These are phyloP conservation scores for Porphyrellus cyaneotinctus DNA, from an alignment of 768 basidiomycete genomes.

Conservation along the genomic window DNA sequence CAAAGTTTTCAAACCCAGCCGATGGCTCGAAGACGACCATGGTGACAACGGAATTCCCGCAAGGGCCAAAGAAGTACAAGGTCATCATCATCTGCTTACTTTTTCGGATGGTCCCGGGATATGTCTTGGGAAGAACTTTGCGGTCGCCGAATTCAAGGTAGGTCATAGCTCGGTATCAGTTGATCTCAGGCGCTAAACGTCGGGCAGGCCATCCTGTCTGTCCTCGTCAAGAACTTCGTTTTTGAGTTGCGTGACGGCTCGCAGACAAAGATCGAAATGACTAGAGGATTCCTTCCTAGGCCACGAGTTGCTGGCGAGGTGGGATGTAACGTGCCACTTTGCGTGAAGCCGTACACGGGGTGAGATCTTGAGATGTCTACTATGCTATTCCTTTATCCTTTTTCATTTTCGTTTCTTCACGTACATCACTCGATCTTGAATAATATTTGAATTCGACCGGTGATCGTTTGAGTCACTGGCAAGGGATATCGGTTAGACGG, in stretches of 20 bases:
- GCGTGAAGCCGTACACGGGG: conserved; percentile 14
- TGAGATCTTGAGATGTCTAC: not conserved
- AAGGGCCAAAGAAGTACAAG: conserved; percentile 41
- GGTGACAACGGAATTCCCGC: conserved; percentile 23
- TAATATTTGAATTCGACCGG: too few species aligned
- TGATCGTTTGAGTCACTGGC: too few species aligned
- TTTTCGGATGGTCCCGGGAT: conserved; percentile 49
- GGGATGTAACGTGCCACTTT: conserved; percentile 28
- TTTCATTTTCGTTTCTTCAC: too few species aligned
- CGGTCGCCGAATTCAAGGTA: conserved; percentile 37
- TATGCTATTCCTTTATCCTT: too few species aligned
- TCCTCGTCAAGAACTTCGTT: conserved; percentile 41
- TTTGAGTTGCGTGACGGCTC: conserved; percentile 37
- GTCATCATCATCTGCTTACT: conserved; percentile 47
- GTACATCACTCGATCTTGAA: too few species aligned
- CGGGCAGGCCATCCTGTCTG: conserved; percentile 38
- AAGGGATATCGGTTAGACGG: too few species aligned
- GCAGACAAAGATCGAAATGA: conserved; percentile 15
- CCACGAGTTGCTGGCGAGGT: conserved; percentile 16
- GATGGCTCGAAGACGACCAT: conserved; percentile 48
- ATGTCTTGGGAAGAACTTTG: conserved; percentile 50
- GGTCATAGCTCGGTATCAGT: not conserved
- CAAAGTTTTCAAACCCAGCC: conserved; percentile 53
- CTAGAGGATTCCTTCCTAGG: conserved; percentile 12
- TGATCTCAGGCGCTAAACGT: not conserved